Base-by-base conservation (phyloP, 371 early-diverging fungal genomes). In the Apophysomyces variabilis region DNA sequence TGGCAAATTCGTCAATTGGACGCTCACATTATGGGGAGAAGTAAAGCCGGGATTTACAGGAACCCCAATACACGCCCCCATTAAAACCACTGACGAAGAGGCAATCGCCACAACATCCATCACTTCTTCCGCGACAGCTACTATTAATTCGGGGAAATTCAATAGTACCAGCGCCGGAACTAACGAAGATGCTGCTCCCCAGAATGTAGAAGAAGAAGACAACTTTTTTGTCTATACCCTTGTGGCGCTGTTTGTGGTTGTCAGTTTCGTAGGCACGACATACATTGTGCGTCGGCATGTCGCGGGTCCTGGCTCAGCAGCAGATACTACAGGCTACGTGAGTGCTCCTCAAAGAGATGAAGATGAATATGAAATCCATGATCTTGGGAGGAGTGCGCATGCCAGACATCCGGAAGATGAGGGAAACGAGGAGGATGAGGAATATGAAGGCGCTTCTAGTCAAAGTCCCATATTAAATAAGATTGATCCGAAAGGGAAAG, bases 1-100 rank as follows among this genome's bases (percentile, higher is more conserved):
- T 3, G 90, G 90, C 3, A 70, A 66, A 26, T 75, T 92, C 36
- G 62, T 86, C 26, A 76, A 85, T 58, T 92, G 90, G 89, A 83
- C 70, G 36, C 74, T 95, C 38, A 86, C 83, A 8, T 71, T 94
- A 38, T 93, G 85, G 83, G 95, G 95, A 9, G 89, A 90, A 70
- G 35, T 60, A 6, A 44, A 36, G 14, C 64, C 63, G 7, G 72
- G 62, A 1, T 66, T 66, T 16, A 57, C 18, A n/a, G 62, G 12
- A 26, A 38, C 38, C 32, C 38, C 21, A 18, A 35, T 39, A 38
- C 16, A 50, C 36, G 37, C 11, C 64, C 16, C 54, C 5, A n/a
- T 12, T 12, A n/a, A 38, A 8, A 4, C 13, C 4, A 36, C 12
- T 3, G 57, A 38, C 12, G 58, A 56, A 4, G 57, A 37, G 9